A percentile compares a stretch with the other conserved stretches of the same genome.
These are phyloP conservation scores for Nitzschia sp. DNA, from an alignment of 108 stramenopile genomes.

Conservation along the genomic window DNA sequence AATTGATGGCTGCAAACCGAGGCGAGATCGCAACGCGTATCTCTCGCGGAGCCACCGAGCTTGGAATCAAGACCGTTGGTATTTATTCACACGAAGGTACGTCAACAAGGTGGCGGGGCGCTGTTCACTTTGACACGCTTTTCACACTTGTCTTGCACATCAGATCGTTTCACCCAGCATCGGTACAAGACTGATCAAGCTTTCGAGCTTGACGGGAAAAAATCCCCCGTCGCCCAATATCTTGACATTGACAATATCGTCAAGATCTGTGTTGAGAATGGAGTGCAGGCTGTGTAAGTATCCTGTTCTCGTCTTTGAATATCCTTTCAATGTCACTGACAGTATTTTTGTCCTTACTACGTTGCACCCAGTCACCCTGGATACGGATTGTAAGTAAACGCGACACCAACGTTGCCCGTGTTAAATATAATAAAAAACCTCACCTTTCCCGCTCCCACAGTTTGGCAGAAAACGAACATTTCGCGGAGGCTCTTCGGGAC, in stretches of 20 bases:
- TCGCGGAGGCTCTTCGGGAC: slow-evolving; percentile 67
- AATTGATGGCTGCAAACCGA: slow-evolving; percentile 86
- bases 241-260: slow-evolving; percentile 85
- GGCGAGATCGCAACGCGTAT: slow-evolving; percentile 81
- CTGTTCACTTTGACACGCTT: background rate
- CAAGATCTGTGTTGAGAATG: slow-evolving; percentile 73
- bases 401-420: background rate
- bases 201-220: slow-evolving; percentile 47
- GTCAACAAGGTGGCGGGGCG: slow-evolving; percentile 1
- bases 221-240: slow-evolving; percentile 91
- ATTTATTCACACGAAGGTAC: slow-evolving; percentile 85
- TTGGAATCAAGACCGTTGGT: slow-evolving; percentile 75
- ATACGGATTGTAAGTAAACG: slow-evolving; percentile 76
- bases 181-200: slow-evolving; percentile 95
- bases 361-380: slow-evolving; percentile 60
- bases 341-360: background rate
- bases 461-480: slow-evolving; percentile 70
- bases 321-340: background rate
- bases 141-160: background rate
- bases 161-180: slow-evolving; percentile 94
- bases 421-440: background rate
- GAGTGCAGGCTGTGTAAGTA: slow-evolving; percentile 63
- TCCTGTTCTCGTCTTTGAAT: background rate
- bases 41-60: slow-evolving; percentile 72
- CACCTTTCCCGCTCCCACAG: background rate